Evolutionary conservation across 768 basidiomycete species (phyloP).

Genomic region (Collybiopsis luxurians): DNA sequence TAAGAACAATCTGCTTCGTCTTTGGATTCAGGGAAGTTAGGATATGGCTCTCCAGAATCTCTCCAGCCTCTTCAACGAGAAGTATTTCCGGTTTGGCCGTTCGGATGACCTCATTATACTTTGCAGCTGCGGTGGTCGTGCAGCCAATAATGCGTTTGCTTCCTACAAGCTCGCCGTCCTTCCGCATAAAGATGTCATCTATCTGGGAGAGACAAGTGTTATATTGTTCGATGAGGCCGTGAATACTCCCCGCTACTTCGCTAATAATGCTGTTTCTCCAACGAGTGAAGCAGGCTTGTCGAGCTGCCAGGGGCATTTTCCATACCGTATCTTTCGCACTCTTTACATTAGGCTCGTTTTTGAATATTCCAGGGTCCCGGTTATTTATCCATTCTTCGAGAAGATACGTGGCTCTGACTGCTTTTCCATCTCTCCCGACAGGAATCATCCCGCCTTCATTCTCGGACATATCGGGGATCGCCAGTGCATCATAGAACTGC

Average conservation of each 20-base stretch:
- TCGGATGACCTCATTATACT: conserved; percentile 46
- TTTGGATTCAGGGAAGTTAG: conserved; percentile 50
- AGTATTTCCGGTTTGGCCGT: conserved; percentile 48
- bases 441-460: conserved; percentile 34
- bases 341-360: conserved; percentile 19
- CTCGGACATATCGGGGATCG: conserved; percentile 34
- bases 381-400: conserved; percentile 46
- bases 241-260: conserved; percentile 32
- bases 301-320: conserved; percentile 26
- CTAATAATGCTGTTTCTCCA: conserved; percentile 36
- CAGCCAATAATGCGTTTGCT: conserved; percentile 60
- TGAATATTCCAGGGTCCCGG: conserved; percentile 41
- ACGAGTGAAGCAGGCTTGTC: conserved; percentile 21
- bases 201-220: conserved; percentile 38
- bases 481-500: conserved; percentile 44
- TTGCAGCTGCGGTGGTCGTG: conserved; percentile 71
- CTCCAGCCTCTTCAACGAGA: conserved; percentile 72
- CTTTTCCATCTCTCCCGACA: conserved; percentile 38
- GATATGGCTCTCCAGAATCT: conserved; percentile 68
- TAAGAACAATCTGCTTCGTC: conserved; percentile 57
- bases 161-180: conserved; percentile 30
- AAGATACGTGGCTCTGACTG: conserved; percentile 39
- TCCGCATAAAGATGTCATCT: conserved; percentile 31
- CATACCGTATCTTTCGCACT: conserved; percentile 30
- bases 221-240: conserved; percentile 31